Evolutionary conservation across 2,329 filamentous ascomycete species (phyloP).

Genomic region (Exophiala sp.): DNA sequence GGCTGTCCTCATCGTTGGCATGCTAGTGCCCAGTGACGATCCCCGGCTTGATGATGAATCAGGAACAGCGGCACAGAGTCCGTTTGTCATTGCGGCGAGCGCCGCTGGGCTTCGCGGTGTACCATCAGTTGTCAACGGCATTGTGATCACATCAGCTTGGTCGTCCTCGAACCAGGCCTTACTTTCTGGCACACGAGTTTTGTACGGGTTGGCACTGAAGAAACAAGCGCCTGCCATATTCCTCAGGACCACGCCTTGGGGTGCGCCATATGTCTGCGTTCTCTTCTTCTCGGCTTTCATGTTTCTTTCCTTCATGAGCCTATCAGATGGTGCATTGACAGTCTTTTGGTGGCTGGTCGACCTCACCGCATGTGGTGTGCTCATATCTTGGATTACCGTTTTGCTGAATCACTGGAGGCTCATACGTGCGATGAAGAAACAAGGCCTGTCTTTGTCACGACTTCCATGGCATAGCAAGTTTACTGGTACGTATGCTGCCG

Average conservation of each 20-base stretch:
- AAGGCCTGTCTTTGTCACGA: conserved; percentile 49
- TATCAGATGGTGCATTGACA: conserved; percentile 50
- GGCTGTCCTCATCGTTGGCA: conserved; percentile 35
- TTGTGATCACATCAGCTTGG: conserved; percentile 41
- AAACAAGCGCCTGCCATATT: conserved; percentile 38
- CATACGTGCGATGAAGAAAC: conserved; percentile 52
- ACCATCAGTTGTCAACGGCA: conserved; percentile 40
- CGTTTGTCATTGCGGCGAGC: conserved; percentile 51
- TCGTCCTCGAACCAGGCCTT: conserved; percentile 43
- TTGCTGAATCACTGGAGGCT: conserved; percentile 59
- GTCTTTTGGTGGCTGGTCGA: conserved; percentile 65
- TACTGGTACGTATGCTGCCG: conserved; percentile 60
- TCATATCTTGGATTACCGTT: conserved; percentile 62
- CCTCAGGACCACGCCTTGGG: conserved; percentile 27
- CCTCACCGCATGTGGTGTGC: conserved; percentile 59
- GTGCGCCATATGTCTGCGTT: conserved; percentile 27
- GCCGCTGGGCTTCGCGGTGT: conserved; percentile 35
- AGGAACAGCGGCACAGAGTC: conserved; percentile 43
- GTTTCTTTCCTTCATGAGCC: conserved; percentile 30
- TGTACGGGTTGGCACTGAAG: conserved; percentile 39
- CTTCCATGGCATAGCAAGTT: conserved; percentile 63
- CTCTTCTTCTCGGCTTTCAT: conserved; percentile 25
- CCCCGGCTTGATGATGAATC: conserved; percentile 32
- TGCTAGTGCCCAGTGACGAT: conserved; percentile 40
- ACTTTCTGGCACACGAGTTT: conserved; percentile 36